A percentile compares a stretch with the other conserved stretches of the same genome.
These are phyloP conservation scores for Suillus subalutaceus DNA, from an alignment of 768 basidiomycete genomes.

Conservation along the genomic window DNA sequence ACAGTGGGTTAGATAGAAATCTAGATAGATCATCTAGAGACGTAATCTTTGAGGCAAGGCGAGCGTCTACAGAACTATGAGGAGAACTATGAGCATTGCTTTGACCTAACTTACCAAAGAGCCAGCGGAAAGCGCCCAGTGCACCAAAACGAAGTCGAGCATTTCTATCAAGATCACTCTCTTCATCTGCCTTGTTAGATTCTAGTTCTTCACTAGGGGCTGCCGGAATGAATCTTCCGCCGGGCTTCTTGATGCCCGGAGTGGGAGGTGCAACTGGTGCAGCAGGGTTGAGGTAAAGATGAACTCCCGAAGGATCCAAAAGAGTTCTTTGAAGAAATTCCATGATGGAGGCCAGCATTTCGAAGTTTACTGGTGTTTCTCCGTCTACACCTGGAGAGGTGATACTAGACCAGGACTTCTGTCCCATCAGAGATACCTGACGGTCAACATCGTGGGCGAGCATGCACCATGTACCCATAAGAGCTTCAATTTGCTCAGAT, in stretches of 20 bases:
- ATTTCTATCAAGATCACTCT: slow-evolving; percentile 67
- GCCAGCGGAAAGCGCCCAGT: slow-evolving; percentile 65
- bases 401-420: slow-evolving; percentile 55
- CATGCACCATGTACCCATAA: slow-evolving; percentile 77
- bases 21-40: slow-evolving; percentile 34
- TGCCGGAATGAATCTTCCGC: slow-evolving; percentile 34
- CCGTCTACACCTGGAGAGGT: slow-evolving; percentile 19
- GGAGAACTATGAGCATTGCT: background rate
- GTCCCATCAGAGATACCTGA: slow-evolving; percentile 52
- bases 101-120: slow-evolving; percentile 51
- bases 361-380: slow-evolving; percentile 7
- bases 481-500: slow-evolving; percentile 51
- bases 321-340: slow-evolving; percentile 56
- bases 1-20: slow-evolving; percentile 50
- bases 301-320: slow-evolving; percentile 58
- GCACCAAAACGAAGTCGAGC: slow-evolving; percentile 72
- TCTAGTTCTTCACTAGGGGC: slow-evolving; percentile 33
- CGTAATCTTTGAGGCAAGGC: slow-evolving; percentile 3
- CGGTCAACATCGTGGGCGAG: slow-evolving; percentile 74
- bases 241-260: slow-evolving; percentile 34
- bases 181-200: slow-evolving; percentile 50
- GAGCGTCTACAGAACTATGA: slow-evolving; percentile 14
- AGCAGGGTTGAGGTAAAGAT: slow-evolving; percentile 68
- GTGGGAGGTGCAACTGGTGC: slow-evolving; percentile 25
- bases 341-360: slow-evolving; percentile 40